These are phyloP conservation scores for Boletus patriciae DNA, from an alignment of 768 basidiomycete genomes.

Conservation along the genomic window DNA sequence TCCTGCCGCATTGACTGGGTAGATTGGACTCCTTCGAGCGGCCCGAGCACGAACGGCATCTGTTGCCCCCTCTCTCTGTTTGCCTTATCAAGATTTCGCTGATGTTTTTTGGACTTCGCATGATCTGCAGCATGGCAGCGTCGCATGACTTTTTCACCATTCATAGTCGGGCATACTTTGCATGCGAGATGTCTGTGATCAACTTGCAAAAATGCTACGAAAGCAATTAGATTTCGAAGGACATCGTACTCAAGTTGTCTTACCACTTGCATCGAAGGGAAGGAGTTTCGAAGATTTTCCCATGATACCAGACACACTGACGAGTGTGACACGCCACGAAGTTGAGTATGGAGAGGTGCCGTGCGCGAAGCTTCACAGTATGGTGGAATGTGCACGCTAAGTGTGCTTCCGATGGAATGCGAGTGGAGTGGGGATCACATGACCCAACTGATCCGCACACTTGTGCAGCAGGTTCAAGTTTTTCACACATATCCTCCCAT, in stretches of 20 bases:
- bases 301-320: neutral
- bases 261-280: neutral
- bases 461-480: too few relatives aligned
- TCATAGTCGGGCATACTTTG: neutral
- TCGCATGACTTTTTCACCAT: neutral
- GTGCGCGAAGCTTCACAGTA: too few relatives aligned
- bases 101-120: conserved; percentile 4
- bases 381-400: too few relatives aligned
- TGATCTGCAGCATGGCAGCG: conserved; percentile 3
- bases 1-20: neutral
- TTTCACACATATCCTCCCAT: too few relatives aligned
- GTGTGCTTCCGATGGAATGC: too few relatives aligned
- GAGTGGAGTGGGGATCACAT: neutral
- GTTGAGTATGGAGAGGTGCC: too few relatives aligned
- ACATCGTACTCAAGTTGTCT: neutral
- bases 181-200: neutral
- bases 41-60: neutral
- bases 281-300: neutral
- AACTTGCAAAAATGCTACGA: neutral
- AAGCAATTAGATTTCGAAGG: neutral
- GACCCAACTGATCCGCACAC: too few relatives aligned
- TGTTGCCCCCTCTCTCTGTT: neutral
- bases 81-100: neutral
- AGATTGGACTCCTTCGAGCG: neutral
- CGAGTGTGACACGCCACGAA: too few relatives aligned